Percentiles rank a stretch among this genome's conserved stretches.
Conservation (phyloP, 2,329 filamentous ascomycete genomes). For the Fusarium fracticaudum region DNA sequence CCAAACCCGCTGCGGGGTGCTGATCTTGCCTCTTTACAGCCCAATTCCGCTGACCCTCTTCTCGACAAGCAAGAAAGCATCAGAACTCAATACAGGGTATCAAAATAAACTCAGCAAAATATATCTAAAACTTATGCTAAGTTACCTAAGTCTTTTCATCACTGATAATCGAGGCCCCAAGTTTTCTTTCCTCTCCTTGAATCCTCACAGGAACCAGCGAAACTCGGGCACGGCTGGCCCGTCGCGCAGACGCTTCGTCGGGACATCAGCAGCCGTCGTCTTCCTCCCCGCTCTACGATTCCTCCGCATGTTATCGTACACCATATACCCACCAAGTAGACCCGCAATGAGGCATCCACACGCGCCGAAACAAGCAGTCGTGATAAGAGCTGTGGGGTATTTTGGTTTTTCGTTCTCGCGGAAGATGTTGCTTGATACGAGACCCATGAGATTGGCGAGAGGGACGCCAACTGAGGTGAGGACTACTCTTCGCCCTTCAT, state of each 20-base stretch:
- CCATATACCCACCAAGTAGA: conserved; percentile 69
- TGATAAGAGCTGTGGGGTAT: conserved; percentile 72
- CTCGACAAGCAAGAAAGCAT: neutral
- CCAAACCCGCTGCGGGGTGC: neutral
- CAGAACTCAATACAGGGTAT: neutral
- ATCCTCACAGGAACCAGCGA: conserved; percentile 11
- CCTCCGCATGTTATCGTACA: conserved; percentile 54
- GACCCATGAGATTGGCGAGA: conserved; percentile 50
- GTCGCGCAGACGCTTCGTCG: neutral
- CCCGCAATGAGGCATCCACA: conserved; percentile 65
- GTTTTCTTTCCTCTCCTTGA: accelerated
- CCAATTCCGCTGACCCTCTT: accelerated
- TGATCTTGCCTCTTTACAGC: neutral
- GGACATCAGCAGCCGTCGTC: conserved; percentile 3
- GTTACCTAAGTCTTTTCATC: neutral
- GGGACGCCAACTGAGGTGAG: conserved; percentile 12
- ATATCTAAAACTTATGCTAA: neutral
- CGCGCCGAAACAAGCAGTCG: conserved; percentile 72
- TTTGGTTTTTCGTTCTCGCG: conserved; percentile 69
- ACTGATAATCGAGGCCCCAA: accelerated
- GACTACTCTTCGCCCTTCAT: accelerated
- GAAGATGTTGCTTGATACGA: conserved; percentile 76
- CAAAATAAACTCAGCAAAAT: neutral
- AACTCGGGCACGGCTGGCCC: conserved; percentile 13
- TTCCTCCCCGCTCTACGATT: conserved; percentile 9